phyloP scores from a whole-genome alignment of 306 rosid genomes.

The Myrica gale region DNA sequence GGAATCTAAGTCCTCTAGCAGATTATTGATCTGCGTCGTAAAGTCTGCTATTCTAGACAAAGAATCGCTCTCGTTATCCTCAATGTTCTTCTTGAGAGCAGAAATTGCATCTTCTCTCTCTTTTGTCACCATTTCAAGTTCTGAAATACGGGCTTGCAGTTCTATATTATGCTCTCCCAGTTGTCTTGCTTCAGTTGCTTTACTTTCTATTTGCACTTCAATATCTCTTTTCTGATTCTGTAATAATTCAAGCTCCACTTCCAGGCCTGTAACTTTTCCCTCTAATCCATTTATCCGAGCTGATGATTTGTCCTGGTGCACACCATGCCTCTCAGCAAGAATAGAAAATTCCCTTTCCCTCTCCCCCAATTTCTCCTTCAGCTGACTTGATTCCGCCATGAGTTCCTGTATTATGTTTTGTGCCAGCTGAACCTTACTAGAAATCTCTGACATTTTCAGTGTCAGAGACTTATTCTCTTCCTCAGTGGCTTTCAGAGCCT shows the following conservation, averaged over 20 bases:
- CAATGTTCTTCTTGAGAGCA: conserved; percentile 47
- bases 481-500: conserved; percentile 47
- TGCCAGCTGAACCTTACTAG: conserved; percentile 54
- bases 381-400: conserved; percentile 40
- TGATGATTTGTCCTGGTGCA: conserved; percentile 36
- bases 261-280: conserved; percentile 38
- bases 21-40: conserved; percentile 52
- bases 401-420: conserved; percentile 46
- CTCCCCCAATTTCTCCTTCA: conserved; percentile 46
- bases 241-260: conserved; percentile 49
- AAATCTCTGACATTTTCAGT: conserved; percentile 43
- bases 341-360: conserved; percentile 51
- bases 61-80: conserved; percentile 49
- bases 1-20: conserved; percentile 42
- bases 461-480: conserved; percentile 66
- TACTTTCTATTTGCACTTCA: conserved; percentile 42
- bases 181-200: conserved; percentile 46
- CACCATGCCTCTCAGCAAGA: conserved; percentile 57
- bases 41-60: conserved; percentile 52
- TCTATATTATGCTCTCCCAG: conserved; percentile 44
- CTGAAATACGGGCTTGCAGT: conserved; percentile 45
- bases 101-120: conserved; percentile 60
- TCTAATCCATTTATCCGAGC: conserved; percentile 43
- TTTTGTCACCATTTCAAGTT: conserved; percentile 43
- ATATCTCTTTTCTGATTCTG: conserved; percentile 43